Percentiles rank a stretch among this genome's conserved stretches.
Conservation (phyloP, 2,329 filamentous ascomycete genomes). For the Aspergillus bombycis region DNA sequence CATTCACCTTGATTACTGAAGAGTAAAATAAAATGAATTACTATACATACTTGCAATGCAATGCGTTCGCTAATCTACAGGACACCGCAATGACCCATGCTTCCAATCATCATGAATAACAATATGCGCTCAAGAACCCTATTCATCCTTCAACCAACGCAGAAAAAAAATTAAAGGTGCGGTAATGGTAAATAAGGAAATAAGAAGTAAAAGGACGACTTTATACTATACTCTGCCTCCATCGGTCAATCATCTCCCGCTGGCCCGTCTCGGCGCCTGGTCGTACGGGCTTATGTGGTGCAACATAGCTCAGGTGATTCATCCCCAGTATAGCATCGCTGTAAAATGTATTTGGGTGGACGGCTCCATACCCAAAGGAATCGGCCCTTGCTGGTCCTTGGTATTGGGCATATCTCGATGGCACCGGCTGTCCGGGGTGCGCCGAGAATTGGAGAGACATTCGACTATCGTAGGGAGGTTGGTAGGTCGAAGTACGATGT, state of each 20-base stretch:
- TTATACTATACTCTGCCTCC: slow-evolving; percentile 53
- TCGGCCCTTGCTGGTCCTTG: slow-evolving; percentile 23
- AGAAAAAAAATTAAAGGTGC: not conserved
- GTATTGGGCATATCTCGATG: slow-evolving; percentile 18
- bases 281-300: slow-evolving; percentile 33
- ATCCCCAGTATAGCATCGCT: slow-evolving; percentile 32
- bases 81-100: slow-evolving; percentile 5
- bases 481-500: slow-evolving; percentile 20
- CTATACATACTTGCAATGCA: slow-evolving; percentile 6
- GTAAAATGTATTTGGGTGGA: slow-evolving; percentile 31
- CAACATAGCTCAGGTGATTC: slow-evolving; percentile 31
- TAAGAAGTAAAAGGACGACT: not conserved
- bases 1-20: not conserved
- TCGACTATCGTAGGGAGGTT: slow-evolving; percentile 26
- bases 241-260: slow-evolving; percentile 62
- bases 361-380: slow-evolving; percentile 31
- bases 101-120: slow-evolving; percentile 3
- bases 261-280: slow-evolving; percentile 53
- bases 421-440: slow-evolving; percentile 23
- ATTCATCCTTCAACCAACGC: not conserved
- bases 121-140: slow-evolving; percentile 11
- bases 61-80: slow-evolving; percentile 10
- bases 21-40: not conserved
- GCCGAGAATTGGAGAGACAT: slow-evolving; percentile 35
- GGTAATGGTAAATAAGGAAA: not conserved